Evolutionary conservation across 129 eudicot species (phyloP), one percentile per base, ranked within the genome.

Genomic region (Centella asiatica): DNA sequence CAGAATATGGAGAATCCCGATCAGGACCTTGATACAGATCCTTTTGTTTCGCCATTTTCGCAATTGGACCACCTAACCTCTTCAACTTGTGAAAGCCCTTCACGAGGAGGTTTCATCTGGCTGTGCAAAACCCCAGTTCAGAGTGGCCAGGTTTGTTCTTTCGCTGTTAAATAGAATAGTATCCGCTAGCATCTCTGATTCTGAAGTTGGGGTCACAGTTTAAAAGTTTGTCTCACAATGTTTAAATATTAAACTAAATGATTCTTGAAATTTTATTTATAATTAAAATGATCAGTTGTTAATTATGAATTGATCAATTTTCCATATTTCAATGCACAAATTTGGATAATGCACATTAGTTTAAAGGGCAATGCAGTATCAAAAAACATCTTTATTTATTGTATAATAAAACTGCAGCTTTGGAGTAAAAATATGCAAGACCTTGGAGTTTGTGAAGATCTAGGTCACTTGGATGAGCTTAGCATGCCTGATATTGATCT

Each of bases 381-480:
- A 22, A 49, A 48, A n/a, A n/a, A 3, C 15, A 39, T 23, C 7
- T 8, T 20, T 2, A 48, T 8, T 46, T 17, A 36, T 61, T 20
- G 3, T 29, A 19, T 33, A 18, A 42, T 25, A 32, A 56, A 67
- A 27, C 44, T 74, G 81, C 82, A 85, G 94, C 76, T 78, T 47
- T 86, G 97, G 97, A 72, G 88, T 33, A 88, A 83, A 61, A 83
- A 77, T 71, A 74, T 90, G 94, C 95, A 90, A 86, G 97, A 90
- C 61, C 83, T 83, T 51, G 95, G 97, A 70, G 87, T 83, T 46
- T 90, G 89, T 77, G 95, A 86, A 70, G 95, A 86, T 44, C 79
- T 77, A 42, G 73, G 70, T 50, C 72, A 77, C 60, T 66, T 79
- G 46, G 94, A 88, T 77, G 86, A 81, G 63, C 52, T 67, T 56